Base-by-base conservation (phyloP, 495 filamentous ascomycete genomes). In the Acidiella bohemica region DNA sequence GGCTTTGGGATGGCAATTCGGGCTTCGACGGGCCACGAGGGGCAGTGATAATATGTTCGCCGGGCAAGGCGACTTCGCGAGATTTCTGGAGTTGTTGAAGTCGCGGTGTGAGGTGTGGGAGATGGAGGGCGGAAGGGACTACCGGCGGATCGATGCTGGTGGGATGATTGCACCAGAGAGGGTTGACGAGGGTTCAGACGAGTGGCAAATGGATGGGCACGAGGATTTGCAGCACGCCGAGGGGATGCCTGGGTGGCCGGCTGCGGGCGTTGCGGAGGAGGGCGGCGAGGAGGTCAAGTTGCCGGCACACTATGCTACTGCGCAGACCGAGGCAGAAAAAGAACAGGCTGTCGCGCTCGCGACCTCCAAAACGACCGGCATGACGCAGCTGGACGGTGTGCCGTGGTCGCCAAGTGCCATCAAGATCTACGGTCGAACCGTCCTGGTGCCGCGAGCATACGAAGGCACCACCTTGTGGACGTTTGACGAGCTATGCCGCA, bases 61-160 rank as follows among this genome's bases (percentile, higher is more conserved):
- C 0, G 62, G 68, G 19, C 65, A 62, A 12, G 72, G 73, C 22
- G 78, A 83, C 43, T 81, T 81, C 58, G 67, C 73, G 1, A 60
- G 54, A 0, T 84, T 84, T 41, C 57, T 83, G 16, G 77, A 81
- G 19, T 68, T 80, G 1, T 52, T 84, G 19, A 75, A 74, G 44
- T 72, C 73, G 16, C 59, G 76, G 39, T 82, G 78, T 55, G 75
- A 81, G 45, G 71, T 79, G 32, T 82, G 75, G 74, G 70, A 81
- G 39, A 80, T 84, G 66, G 72, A 76, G 41, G 73, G 78, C 3
- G 59, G 62, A 0, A 70, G 59, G 32, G 80, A 84, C 45, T 84
- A 75, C 69, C 62, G 80, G 47, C 58, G 78, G 45, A 50, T 30
- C 21, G 49, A 46, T 18, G n/a, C n/a, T n/a, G 41, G 35, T 26